phyloP scores from a whole-genome alignment of 495 filamentous ascomycete species.

The Echria macrotheca region DNA sequence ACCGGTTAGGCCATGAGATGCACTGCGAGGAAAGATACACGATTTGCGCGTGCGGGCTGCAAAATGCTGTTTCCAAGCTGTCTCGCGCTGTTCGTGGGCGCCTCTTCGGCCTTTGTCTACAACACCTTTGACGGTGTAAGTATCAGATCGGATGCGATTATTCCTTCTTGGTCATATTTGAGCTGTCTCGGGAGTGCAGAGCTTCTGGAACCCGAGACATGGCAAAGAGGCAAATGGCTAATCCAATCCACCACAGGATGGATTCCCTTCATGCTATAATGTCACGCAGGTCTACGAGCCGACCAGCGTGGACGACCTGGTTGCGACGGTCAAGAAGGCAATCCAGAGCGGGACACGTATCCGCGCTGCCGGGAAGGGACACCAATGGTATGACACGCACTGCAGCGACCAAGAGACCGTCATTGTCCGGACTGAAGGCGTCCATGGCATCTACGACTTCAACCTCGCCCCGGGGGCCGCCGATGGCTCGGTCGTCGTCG shows the following conservation, averaged over 20 bases:
- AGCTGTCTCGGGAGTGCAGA: no score
- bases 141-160: no score
- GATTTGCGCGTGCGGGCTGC: no score
- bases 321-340: slow-evolving; percentile 34
- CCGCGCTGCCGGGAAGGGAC: slow-evolving; percentile 43
- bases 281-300: slow-evolving; percentile 36
- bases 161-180: no score
- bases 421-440: slow-evolving; percentile 41
- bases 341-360: slow-evolving; percentile 28
- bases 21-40: no score
- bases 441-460: slow-evolving; percentile 31
- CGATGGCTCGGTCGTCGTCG: not conserved
- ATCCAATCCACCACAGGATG: no score
- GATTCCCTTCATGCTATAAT: slow-evolving; percentile 41
- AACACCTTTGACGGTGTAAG: slow-evolving; percentile 48
- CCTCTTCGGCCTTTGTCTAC: slow-evolving; percentile 29
- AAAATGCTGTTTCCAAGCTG: no score
- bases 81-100: slow-evolving; percentile 13
- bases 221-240: no score
- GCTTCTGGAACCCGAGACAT: no score
- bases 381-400: slow-evolving; percentile 50
- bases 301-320: slow-evolving; percentile 39
- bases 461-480: not conserved
- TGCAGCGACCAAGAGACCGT: slow-evolving; percentile 40
- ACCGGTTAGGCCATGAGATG: no score